Percentiles rank a stretch among this genome's conserved stretches.
These are phyloP conservation scores for Anthracocystis walkeri DNA, from an alignment of 1,284 basidiomycete species.

Conservation along the genomic window DNA sequence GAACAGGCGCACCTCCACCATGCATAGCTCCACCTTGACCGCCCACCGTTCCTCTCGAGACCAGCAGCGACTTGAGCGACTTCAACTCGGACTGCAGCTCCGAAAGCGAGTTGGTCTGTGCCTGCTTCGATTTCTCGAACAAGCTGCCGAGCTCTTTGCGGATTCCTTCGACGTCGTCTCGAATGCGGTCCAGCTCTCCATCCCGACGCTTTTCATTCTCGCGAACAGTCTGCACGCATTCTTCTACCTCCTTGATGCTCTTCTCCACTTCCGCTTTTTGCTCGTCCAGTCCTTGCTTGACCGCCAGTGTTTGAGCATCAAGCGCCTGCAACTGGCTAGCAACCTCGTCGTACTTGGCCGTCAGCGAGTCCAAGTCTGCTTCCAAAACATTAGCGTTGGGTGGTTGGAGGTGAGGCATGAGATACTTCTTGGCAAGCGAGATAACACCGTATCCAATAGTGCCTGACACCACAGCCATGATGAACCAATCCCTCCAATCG, in stretches of 20 bases:
- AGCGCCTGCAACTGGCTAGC: slow-evolving; percentile 79
- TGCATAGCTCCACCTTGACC: slow-evolving; percentile 58
- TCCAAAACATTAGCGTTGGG: slow-evolving; percentile 90
- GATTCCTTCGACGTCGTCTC: slow-evolving; percentile 74
- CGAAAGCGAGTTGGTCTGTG: slow-evolving; percentile 75
- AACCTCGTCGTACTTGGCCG: slow-evolving; percentile 92
- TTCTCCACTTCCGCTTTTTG: slow-evolving; percentile 83
- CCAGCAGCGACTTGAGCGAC: slow-evolving; percentile 89
- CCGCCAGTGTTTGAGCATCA: slow-evolving; percentile 80
- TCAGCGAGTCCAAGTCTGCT: slow-evolving; percentile 84
- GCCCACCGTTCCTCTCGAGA: slow-evolving; percentile 78
- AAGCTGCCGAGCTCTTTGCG: slow-evolving; percentile 93
- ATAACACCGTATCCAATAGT: slow-evolving; percentile 88
- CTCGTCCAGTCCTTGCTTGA: slow-evolving; percentile 81
- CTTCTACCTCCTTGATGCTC: slow-evolving; percentile 83
- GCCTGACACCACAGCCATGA: slow-evolving; percentile 92
- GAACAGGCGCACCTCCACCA: slow-evolving; percentile 15
- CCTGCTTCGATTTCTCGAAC: slow-evolving; percentile 91
- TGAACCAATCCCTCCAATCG: slow-evolving; percentile 71
- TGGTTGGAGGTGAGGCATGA: slow-evolving; percentile 90
- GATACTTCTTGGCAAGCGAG: slow-evolving; percentile 89
- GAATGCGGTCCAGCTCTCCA: slow-evolving; percentile 89
- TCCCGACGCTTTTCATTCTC: slow-evolving; percentile 82
- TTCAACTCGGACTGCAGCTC: slow-evolving; percentile 95
- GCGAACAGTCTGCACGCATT: slow-evolving; percentile 80